These are phyloP conservation scores for Magnaporthiopsis poae DNA, from an alignment of 2,329 filamentous ascomycete species.

Conservation along the genomic window DNA sequence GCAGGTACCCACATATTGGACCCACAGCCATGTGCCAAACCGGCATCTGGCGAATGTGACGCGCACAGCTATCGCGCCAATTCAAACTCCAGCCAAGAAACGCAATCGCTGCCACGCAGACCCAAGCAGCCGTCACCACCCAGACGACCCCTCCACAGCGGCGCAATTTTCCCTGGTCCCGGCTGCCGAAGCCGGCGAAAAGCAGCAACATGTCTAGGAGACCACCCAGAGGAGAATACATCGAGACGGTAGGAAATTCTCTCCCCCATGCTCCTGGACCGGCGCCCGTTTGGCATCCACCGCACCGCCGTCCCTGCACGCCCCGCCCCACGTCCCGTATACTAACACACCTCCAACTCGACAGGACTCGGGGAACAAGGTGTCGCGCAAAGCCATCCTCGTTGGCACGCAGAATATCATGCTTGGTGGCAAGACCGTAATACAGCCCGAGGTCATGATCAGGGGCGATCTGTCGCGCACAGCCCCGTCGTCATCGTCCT, in stretches of 20 bases:
- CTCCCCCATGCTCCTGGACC: not conserved
- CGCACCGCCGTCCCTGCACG: not conserved
- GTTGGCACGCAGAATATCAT: conserved; percentile 97
- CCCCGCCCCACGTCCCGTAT: too few relatives aligned
- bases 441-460: conserved; percentile 89
- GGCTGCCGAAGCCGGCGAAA: not conserved
- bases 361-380: conserved; percentile 96
- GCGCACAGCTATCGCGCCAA: not conserved
- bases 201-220: conserved; percentile 59
- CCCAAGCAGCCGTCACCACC: too few relatives aligned
- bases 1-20: not conserved
- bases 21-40: not conserved
- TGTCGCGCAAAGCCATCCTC: conserved; percentile 81
- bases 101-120: not conserved
- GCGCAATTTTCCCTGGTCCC: not conserved
- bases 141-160: not conserved
- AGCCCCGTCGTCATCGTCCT: conserved; percentile 32
- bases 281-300: not conserved
- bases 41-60: not conserved
- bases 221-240: conserved; percentile 79
- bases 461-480: conserved; percentile 73
- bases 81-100: not conserved
- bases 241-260: conserved; percentile 66
- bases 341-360: not conserved
- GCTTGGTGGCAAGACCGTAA: conserved; percentile 88